phyloP scores from a whole-genome alignment of 768 basidiomycete genomes.

The Xerocomellus intermedius region DNA sequence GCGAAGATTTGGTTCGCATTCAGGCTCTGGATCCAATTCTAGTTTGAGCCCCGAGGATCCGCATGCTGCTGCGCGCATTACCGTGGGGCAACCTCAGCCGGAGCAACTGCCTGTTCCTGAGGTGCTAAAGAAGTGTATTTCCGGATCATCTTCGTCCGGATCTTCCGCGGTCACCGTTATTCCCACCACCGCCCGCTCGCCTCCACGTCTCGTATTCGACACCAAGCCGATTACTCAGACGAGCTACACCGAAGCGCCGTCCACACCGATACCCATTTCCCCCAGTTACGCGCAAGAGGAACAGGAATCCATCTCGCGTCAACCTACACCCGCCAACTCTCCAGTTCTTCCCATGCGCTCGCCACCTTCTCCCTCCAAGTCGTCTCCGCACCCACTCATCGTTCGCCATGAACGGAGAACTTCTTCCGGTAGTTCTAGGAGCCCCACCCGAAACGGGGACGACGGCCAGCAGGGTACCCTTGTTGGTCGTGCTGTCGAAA shows the following conservation, averaged over 20 bases:
- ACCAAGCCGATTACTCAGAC: slow-evolving; percentile 29
- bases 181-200: slow-evolving; percentile 15
- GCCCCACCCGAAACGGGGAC: slow-evolving; percentile 26
- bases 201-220: slow-evolving; percentile 30
- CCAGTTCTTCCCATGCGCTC: slow-evolving; percentile 41
- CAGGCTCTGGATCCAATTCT: slow-evolving; percentile 35
- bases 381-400: neutral
- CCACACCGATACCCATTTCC: slow-evolving; percentile 23
- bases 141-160: slow-evolving; percentile 27
- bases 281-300: slow-evolving; percentile 31
- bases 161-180: slow-evolving; percentile 22
- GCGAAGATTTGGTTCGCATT: slow-evolving; percentile 27
- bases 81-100: slow-evolving; percentile 6
- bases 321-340: slow-evolving; percentile 65
- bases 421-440: slow-evolving; percentile 21
- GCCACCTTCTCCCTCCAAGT: slow-evolving; percentile 14
- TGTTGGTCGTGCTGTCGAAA: slow-evolving; percentile 67
- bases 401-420: slow-evolving; percentile 16
- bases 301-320: slow-evolving; percentile 37
- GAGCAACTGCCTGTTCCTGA: slow-evolving; percentile 12
- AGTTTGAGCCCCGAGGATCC: slow-evolving; percentile 34
- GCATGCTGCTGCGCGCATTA: neutral
- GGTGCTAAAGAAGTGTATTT: slow-evolving; percentile 11
- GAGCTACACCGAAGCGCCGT: slow-evolving; percentile 21
- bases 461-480: slow-evolving; percentile 42